Evolutionary conservation across 2,329 filamentous ascomycete genomes (phyloP), one percentile per base, ranked within the genome.

Genomic region (Trichoderma sp.): DNA sequence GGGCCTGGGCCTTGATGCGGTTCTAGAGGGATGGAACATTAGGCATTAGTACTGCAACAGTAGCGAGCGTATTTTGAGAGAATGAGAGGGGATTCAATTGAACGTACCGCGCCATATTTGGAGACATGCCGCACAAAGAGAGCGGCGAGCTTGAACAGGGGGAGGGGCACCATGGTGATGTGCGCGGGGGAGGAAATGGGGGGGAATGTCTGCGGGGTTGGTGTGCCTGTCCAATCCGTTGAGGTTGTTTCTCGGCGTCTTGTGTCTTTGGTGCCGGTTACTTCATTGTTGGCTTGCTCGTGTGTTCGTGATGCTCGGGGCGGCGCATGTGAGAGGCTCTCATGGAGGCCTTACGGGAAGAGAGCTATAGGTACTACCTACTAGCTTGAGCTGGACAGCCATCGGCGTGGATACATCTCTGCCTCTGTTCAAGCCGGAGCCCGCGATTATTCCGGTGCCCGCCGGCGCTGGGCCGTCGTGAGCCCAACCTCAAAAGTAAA

Each of bases 71-170:
- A 7, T 26, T 19, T 24, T 34, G 30, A 24, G 2, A 24, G 21
- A 24, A 2, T 24, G 61, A 21, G 26, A 28, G n/a, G 39, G 9
- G 30, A 10, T 61, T 7, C 24, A 30, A 41, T 54, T 9, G 34
- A 3, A 77, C 85, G 70, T 83, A 89, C 87, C 63, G 87, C 87
- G 72, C 87, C 87, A 80, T 89, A 89, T 77, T 89, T 89, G 64
- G 87, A 89, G 61, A 89, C 77, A 73, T 89, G 87, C 70, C 85
- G 83, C 72, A 89, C 80, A 69, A 89, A 87, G 54, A 89, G 80
- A 64, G 86, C 76, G 24, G 83, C 87, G 69, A 89, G 84, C 78
- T 90, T 90, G 77, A 90, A 90, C 19, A 90, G 79, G 21, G 87
- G 87, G 45, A 90, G 79, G 64, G 86, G 82, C 51, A 89, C 87